Evolutionary conservation across 2,329 filamentous ascomycete genomes (phyloP).

Genomic region (Cadophora gregata): DNA sequence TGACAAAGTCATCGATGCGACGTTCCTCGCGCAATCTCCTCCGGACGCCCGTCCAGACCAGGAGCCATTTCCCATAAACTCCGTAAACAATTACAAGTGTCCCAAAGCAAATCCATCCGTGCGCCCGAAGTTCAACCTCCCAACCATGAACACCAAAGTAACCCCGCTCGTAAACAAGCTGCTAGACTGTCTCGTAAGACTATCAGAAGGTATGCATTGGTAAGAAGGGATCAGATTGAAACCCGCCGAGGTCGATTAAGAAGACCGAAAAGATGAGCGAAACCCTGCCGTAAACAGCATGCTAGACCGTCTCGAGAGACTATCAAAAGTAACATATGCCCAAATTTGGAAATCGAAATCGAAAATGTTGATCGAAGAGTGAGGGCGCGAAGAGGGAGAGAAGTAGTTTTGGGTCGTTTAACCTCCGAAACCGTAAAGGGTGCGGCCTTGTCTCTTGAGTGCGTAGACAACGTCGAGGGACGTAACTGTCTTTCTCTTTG

Average conservation of each 20-base stretch:
- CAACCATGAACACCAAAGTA: conserved; percentile 31
- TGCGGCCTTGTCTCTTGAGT: conserved; percentile 70
- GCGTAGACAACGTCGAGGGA: conserved; percentile 70
- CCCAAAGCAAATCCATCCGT: conserved; percentile 23
- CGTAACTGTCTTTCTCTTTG: conserved; percentile 67
- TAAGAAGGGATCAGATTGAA: conserved; percentile 36
- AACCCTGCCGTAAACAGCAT: conserved; percentile 48
- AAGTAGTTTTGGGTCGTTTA: conserved; percentile 57
- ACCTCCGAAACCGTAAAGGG: conserved; percentile 74
- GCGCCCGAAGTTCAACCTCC: conserved; percentile 29
- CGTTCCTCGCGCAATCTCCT: conserved; percentile 23
- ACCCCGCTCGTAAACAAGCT: conserved; percentile 47
- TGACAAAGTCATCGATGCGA: conserved; percentile 30
- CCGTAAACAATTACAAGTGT: conserved; percentile 30
- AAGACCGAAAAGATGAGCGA: conserved; percentile 36
- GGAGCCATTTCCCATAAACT: conserved; percentile 33
- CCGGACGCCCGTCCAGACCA: conserved; percentile 39
- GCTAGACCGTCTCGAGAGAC: conserved; percentile 45
- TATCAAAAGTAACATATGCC: conserved; percentile 46
- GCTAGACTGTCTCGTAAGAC: conserved; percentile 46
- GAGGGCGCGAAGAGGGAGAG: conserved; percentile 30
- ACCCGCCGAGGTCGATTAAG: conserved; percentile 32
- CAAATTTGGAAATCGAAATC: conserved; percentile 29
- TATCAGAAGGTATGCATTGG: conserved; percentile 44
- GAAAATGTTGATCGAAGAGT: conserved; percentile 37